Percentiles rank a stretch among this genome's conserved stretches.
Conservation (phyloP, 2,329 filamentous ascomycete genomes). For the Aspergillus melleus region DNA sequence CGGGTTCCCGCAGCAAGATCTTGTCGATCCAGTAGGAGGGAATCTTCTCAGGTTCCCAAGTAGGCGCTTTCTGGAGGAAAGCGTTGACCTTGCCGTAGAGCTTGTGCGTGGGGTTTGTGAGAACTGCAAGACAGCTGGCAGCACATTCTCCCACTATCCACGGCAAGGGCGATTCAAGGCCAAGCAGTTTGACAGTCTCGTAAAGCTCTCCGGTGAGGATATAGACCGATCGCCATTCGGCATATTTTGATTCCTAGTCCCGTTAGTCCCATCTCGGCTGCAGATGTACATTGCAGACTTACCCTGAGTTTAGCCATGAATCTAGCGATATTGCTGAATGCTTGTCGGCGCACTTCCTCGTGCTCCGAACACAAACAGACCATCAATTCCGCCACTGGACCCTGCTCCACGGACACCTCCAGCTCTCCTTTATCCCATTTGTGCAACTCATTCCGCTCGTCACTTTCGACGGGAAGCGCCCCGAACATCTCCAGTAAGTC, state of each 20-base stretch:
- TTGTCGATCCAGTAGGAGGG: slow-evolving; percentile 64
- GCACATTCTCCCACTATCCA: slow-evolving; percentile 77
- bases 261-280: slow-evolving; percentile 16
- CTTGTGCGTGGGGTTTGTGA: slow-evolving; percentile 74
- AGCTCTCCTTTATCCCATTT: slow-evolving; percentile 75
- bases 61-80: slow-evolving; percentile 75
- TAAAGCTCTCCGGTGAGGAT: slow-evolving; percentile 76
- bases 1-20: slow-evolving; percentile 72
- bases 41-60: slow-evolving; percentile 65
- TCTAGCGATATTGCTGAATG: slow-evolving; percentile 43
- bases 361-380: slow-evolving; percentile 75
- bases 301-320: slow-evolving; percentile 53
- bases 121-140: slow-evolving; percentile 65
- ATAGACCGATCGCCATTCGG: slow-evolving; percentile 76
- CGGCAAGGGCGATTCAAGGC: slow-evolving; percentile 62
- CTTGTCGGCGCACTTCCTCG: slow-evolving; percentile 75
- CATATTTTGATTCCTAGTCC: slow-evolving; percentile 63
- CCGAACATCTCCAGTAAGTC: slow-evolving; percentile 56
- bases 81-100: slow-evolving; percentile 84
- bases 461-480: slow-evolving; percentile 47
- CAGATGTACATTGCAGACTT: slow-evolving; percentile 3
- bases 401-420: slow-evolving; percentile 77
- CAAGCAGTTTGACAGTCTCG: slow-evolving; percentile 65
- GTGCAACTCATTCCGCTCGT: slow-evolving; percentile 47
- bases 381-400: slow-evolving; percentile 68